These are phyloP conservation scores for Mycosarcoma maydis DNA, from an alignment of 1,284 basidiomycete genomes.

Conservation along the genomic window DNA sequence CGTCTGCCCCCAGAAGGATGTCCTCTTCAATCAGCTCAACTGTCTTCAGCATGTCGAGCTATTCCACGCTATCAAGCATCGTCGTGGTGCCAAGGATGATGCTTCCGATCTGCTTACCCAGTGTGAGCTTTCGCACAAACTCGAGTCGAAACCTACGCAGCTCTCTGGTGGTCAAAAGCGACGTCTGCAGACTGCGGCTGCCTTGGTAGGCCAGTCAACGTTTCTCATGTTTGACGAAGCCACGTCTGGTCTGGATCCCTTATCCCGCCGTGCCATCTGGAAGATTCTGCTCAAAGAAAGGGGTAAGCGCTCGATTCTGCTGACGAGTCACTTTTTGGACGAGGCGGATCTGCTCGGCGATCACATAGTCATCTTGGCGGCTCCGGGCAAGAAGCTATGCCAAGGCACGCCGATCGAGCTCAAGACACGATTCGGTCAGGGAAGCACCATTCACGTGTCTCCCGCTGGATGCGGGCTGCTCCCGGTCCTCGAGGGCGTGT, in stretches of 20 bases:
- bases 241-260: slow-evolving; percentile 81
- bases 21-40: slow-evolving; percentile 79
- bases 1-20: slow-evolving; percentile 83
- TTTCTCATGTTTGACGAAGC: slow-evolving; percentile 79
- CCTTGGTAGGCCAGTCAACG: slow-evolving; percentile 78
- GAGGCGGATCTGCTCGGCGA: slow-evolving; percentile 83
- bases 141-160: slow-evolving; percentile 74
- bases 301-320: slow-evolving; percentile 75
- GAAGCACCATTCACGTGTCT: slow-evolving; percentile 72
- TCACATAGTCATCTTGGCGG: slow-evolving; percentile 77
- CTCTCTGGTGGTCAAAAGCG: slow-evolving; percentile 83
- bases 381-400: slow-evolving; percentile 79
- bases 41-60: slow-evolving; percentile 78
- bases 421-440: slow-evolving; percentile 77
- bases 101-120: slow-evolving; percentile 34
- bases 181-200: slow-evolving; percentile 81
- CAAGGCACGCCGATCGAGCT: slow-evolving; percentile 78
- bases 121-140: slow-evolving; percentile 77
- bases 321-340: slow-evolving; percentile 79
- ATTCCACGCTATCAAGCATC: slow-evolving; percentile 79
- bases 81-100: slow-evolving; percentile 68
- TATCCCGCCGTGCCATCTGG: slow-evolving; percentile 81
- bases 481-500: slow-evolving; percentile 9
- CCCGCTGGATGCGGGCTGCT: slow-evolving; percentile 10
- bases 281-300: slow-evolving; percentile 74